These are phyloP conservation scores for Colletotrichum siamense DNA, from an alignment of 2,329 filamentous ascomycete genomes.

Conservation along the genomic window DNA sequence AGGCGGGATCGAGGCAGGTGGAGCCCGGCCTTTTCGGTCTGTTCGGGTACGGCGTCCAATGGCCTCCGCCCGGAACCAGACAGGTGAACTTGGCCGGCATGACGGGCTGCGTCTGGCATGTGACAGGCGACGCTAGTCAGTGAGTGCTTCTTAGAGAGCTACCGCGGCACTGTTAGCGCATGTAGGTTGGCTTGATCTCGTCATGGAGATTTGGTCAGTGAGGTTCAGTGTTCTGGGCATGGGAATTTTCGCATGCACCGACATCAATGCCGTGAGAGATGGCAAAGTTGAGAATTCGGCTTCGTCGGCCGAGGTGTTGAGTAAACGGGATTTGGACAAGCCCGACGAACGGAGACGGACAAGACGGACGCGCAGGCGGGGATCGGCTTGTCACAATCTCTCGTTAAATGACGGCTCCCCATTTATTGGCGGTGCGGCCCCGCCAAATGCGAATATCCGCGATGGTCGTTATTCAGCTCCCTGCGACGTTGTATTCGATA, in stretches of 20 bases:
- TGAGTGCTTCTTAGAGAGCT: not conserved
- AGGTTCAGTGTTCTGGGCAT: not conserved
- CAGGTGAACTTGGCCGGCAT: not conserved
- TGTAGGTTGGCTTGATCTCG: not conserved
- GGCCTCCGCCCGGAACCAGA: slow-evolving; percentile 3
- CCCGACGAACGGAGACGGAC: not conserved
- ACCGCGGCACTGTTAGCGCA: not conserved
- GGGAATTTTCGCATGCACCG: not conserved
- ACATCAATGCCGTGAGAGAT: not conserved
- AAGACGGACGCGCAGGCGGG: not conserved
- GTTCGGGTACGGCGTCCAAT: slow-evolving; percentile 10
- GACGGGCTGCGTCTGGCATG: not conserved
- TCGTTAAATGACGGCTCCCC: not conserved
- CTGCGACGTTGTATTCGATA: not conserved
- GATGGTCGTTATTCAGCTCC: not conserved
- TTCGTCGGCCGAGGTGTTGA: not conserved
- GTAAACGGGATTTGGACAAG: not conserved
- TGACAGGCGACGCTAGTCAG: slow-evolving; percentile 1
- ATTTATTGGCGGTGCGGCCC: not conserved
- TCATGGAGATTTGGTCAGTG: not conserved
- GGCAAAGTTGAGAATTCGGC: not conserved
- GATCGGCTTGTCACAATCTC: not conserved
- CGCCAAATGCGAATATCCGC: not conserved
- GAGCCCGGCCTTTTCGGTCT: slow-evolving; percentile 8
- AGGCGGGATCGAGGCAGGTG: not conserved